Percentiles rank a stretch among this genome's conserved stretches.
phyloP scores from a whole-genome alignment of 345 rosid genomes.

The Raphanus sativus region DNA sequence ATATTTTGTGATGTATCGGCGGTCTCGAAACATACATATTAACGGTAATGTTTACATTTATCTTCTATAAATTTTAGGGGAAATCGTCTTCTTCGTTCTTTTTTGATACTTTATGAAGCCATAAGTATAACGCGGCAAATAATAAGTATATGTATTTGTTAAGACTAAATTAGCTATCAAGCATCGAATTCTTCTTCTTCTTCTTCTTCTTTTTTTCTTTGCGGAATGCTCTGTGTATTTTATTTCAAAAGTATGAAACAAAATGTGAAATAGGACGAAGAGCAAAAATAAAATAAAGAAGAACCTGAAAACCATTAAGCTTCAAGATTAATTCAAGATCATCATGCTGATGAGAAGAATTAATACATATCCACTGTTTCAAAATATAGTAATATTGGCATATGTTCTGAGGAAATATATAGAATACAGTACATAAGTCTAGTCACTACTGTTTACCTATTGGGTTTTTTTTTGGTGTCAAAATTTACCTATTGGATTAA shows the following conservation, averaged over 20 bases:
- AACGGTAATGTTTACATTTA: not conserved
- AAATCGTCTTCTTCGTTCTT: not conserved
- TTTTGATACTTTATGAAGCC: not conserved
- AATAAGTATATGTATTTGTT: not conserved
- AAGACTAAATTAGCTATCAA: not conserved
- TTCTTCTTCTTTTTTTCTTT: not conserved
- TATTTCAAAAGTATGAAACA: not conserved
- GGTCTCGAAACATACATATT: not conserved
- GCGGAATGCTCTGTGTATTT: not conserved
- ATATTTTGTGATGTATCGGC: not conserved
- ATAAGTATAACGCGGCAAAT: not conserved
- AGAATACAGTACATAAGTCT: not conserved
- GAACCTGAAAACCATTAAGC: not conserved
- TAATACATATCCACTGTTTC: not conserved
- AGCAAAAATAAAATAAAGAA: not conserved
- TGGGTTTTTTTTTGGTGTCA: no score
- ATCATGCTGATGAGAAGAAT: conserved; percentile 4
- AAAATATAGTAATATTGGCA: not conserved
- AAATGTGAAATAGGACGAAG: not conserved
- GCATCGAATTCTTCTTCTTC: not conserved
- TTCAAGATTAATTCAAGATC: not conserved
- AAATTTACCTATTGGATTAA: not conserved
- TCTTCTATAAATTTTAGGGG: not conserved
- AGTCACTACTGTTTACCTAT: not conserved
- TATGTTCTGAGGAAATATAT: not conserved